Percentiles rank a stretch among this genome's conserved stretches.
These are phyloP conservation scores for Hansfordia pulvinata DNA, from an alignment of 2,329 filamentous ascomycete species.

Conservation along the genomic window DNA sequence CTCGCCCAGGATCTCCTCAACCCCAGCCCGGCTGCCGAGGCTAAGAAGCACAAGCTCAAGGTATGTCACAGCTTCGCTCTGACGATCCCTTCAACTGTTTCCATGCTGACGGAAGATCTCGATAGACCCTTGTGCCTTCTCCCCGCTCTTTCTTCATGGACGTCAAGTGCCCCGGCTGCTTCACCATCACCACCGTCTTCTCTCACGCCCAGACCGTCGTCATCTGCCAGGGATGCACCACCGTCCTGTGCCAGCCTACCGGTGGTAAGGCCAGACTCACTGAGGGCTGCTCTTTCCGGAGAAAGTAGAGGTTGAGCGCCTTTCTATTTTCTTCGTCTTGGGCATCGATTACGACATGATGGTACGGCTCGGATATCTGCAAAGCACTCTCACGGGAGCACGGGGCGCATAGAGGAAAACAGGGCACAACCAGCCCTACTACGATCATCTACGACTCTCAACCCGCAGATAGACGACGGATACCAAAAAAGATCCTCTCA, in stretches of 20 bases:
- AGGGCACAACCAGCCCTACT: constrained; percentile 17
- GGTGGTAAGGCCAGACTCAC: constrained; percentile 98
- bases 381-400: constrained; percentile 30
- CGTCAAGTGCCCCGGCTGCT: constrained; percentile 99
- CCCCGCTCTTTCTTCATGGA: constrained; percentile 99
- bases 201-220: constrained; percentile 99
- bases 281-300: constrained; percentile 99
- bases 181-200: constrained; percentile 99
- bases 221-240: constrained; percentile 99
- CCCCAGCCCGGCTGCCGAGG: constrained; percentile 94
- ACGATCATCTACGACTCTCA: constrained; percentile 20
- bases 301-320: constrained; percentile 69
- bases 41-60: constrained; percentile 99
- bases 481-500: constrained; percentile 41
- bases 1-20: constrained; percentile 99
- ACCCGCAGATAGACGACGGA: constrained; percentile 64
- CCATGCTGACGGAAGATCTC: constrained; percentile 9
- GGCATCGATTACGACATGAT: constrained; percentile 30
- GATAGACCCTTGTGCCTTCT: constrained; percentile 79
- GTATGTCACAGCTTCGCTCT: constrained; percentile 37
- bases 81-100: constrained; percentile 2
- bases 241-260: constrained; percentile 98
- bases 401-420: constrained; percentile 32
- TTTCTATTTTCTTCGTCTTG: constrained; percentile 26
- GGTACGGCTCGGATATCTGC: constrained; percentile 47